Evolutionary conservation across 306 rosid genomes (phyloP), one percentile per base, ranked within the genome.

Genomic region (Vachellia collinsii): DNA sequence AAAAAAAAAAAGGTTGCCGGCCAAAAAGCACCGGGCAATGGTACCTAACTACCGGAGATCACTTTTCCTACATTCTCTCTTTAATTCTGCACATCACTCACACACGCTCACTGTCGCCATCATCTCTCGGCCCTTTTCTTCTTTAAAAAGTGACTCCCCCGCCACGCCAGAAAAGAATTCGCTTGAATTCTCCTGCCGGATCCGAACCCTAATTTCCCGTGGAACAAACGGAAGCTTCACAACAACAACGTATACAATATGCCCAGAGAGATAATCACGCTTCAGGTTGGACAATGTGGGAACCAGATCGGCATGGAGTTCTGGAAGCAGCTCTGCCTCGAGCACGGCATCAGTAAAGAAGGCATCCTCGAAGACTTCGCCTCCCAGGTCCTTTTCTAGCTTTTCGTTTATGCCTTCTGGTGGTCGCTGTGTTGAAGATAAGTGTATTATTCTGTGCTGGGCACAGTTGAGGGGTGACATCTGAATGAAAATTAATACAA

Each of bases 251-350:
- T 76, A 82, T 91, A 6, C 8, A 14, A 34, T 22, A 58, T 94
- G 98, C 98, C 97, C 51, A 59, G 97, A 61, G 98, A 94, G 84
- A 94, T 94, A 83, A 92, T 94, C 85, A 94, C 97, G 1, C 87
- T 94, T 43, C 98, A 94, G 89, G 97, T 94, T 5, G 98, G 98
- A 9, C 98, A 94, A 92, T 94, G 98, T 66, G 98, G 98, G 39
- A 94, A 94, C 77, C 98, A 92, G 97, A 92, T 92, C 89, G 98
- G 98, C 44, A 94, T 94, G 98, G 98, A 94, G 84, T 94, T 94
- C 86, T 94, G 97, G 98, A 94, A 94, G 86, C 98, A 94, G 85
- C 98, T 94, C 12, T 94, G 98, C 81, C 97, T 92, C 77, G 98
- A 94, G 87, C 98, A 94, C n/a, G 98, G 98, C 53, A 94, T 94